These are phyloP conservation scores for Lenwebbia sp. DNA, from an alignment of 345 rosid genomes.

Conservation along the genomic window DNA sequence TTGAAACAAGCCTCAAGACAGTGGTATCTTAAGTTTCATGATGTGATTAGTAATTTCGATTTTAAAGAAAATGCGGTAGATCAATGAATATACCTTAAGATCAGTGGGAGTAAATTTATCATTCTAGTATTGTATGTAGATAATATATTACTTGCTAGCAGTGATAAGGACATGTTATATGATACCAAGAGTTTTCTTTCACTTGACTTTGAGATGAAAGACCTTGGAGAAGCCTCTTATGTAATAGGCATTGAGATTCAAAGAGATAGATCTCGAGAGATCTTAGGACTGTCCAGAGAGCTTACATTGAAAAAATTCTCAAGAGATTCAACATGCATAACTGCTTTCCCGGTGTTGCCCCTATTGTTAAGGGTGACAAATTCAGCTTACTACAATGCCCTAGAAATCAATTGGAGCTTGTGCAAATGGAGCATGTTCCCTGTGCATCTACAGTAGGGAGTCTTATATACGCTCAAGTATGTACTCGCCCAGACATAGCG, in stretches of 20 bases:
- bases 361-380: background rate
- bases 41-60: background rate
- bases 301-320: background rate
- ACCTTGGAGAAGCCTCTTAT: background rate
- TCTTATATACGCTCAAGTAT: background rate
- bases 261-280: background rate
- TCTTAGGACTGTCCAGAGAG: background rate
- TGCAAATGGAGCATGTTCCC: background rate
- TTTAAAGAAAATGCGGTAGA: background rate
- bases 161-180: background rate
- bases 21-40: background rate
- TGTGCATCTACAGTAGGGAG: background rate
- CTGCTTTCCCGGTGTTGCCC: background rate
- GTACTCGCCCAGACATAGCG: background rate
- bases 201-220: background rate
- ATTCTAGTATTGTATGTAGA: background rate
- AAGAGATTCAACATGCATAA: background rate
- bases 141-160: background rate
- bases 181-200: background rate
- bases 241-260: background rate
- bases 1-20: background rate
- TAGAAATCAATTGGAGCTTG: background rate
- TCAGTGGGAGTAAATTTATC: background rate
- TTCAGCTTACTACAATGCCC: background rate
- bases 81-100: background rate